These are phyloP conservation scores for Pseudocercospora musae DNA, from an alignment of 2,329 filamentous ascomycete genomes.

Conservation along the genomic window DNA sequence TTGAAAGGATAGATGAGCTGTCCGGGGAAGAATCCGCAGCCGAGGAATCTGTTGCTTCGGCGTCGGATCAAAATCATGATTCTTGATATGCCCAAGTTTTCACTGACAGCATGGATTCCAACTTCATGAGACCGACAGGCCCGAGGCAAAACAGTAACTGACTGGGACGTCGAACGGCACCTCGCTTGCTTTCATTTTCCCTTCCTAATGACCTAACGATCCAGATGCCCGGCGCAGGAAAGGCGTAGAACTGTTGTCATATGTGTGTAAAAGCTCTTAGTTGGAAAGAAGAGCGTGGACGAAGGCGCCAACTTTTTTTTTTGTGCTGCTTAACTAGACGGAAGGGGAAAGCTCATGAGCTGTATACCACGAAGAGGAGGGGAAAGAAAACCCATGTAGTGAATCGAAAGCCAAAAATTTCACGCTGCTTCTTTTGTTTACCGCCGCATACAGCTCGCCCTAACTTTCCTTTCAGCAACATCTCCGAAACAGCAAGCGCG, in stretches of 20 bases:
- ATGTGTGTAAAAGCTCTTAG: not conserved
- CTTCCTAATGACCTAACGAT: slow-evolving; percentile 24
- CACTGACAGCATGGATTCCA: not conserved
- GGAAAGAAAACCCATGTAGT: too few species aligned
- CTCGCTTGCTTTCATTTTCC: slow-evolving; percentile 6
- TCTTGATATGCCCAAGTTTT: not conserved
- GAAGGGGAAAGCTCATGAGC: not conserved
- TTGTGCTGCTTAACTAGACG: not conserved
- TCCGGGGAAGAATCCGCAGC: slow-evolving; percentile 13
- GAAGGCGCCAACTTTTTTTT: not conserved
- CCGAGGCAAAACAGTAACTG: not conserved
- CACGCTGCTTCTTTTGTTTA: not conserved
- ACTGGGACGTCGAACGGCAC: not conserved
- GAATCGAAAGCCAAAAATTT: not conserved
- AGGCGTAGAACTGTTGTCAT: slow-evolving; percentile 7
- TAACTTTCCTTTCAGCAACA: too few species aligned
- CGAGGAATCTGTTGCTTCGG: slow-evolving; percentile 8
- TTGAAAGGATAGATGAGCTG: slow-evolving; percentile 14
- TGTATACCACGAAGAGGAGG: too few species aligned
- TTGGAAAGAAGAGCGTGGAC: not conserved
- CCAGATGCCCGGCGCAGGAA: slow-evolving; percentile 11
- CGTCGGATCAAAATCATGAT: not conserved
- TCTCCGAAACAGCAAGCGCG: too few species aligned
- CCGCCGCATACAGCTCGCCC: too few species aligned
- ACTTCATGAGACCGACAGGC: not conserved